phyloP scores from a whole-genome alignment of 768 basidiomycete species.

The Porpolomopsis calyptriformis region DNA sequence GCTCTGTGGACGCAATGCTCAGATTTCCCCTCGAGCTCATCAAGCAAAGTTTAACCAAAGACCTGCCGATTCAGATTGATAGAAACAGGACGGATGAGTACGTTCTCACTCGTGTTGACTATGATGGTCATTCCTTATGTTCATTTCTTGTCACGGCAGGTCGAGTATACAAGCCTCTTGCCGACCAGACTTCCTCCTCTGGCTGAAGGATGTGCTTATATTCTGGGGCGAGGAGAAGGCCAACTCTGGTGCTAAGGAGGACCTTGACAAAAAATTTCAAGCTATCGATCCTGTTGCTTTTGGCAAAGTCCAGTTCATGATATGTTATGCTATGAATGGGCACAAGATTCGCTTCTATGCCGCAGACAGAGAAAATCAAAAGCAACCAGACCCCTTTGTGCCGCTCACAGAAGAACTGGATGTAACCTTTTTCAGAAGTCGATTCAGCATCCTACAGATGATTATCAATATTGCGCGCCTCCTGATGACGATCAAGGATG shows the following conservation, averaged over 20 bases:
- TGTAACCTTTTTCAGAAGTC: neutral
- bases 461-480: conserved; percentile 6
- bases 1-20: conserved; percentile 1
- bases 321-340: conserved; percentile 3
- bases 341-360: conserved; percentile 5
- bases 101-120: conserved; percentile 2
- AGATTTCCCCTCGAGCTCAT: neutral
- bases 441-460: neutral
- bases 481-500: conserved; percentile 2
- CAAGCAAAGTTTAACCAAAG: neutral
- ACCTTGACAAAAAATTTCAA: conserved; percentile 2
- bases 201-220: conserved; percentile 6
- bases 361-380: neutral
- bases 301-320: conserved; percentile 1
- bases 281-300: neutral
- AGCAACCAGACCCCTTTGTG: neutral
- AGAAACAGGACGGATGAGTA: conserved; percentile 5
- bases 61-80: conserved; percentile 1
- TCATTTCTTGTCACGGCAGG: neutral
- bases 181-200: conserved; percentile 7
- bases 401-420: conserved; percentile 5
- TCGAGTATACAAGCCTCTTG: neutral
- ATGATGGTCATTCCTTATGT: neutral
- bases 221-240: conserved; percentile 6
- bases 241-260: neutral